These are phyloP conservation scores for Teratosphaeriaceae sp. DNA, from an alignment of 2,329 filamentous ascomycete species.

Conservation along the genomic window DNA sequence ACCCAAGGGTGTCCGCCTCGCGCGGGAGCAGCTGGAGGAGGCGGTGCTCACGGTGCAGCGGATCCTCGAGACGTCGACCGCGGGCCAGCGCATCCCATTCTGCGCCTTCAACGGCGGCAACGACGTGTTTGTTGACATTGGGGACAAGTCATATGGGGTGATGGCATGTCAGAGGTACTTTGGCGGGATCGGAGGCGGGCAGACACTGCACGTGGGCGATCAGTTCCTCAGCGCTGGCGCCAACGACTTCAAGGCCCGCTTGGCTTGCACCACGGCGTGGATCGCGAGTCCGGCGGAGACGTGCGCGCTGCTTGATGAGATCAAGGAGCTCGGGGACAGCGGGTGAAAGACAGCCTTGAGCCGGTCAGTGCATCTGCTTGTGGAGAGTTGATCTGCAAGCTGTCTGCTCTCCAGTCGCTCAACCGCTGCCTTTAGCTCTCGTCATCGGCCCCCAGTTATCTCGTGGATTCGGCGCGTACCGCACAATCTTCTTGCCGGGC, in stretches of 20 bases:
- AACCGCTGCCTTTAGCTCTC: conserved; percentile 36
- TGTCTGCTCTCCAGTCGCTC: too few species aligned
- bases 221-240: conserved; percentile 93
- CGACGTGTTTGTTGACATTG: conserved; percentile 97
- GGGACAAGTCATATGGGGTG: conserved; percentile 96
- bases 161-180: conserved; percentile 89
- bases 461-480: conserved; percentile 85
- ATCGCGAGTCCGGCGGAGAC: conserved; percentile 91
- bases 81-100: conserved; percentile 68
- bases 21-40: conserved; percentile 85
- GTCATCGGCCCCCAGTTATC: conserved; percentile 90
- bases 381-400: too few species aligned
- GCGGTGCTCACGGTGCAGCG: conserved; percentile 93
- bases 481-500: conserved; percentile 60
- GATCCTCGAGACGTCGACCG: conserved; percentile 73
- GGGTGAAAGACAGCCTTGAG: not conserved
- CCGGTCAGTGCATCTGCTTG: not conserved
- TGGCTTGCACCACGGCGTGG: conserved; percentile 93
- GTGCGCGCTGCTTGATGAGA: conserved; percentile 79
- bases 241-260: conserved; percentile 94
- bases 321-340: conserved; percentile 36
- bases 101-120: conserved; percentile 98
- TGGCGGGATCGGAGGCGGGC: conserved; percentile 64
- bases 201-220: conserved; percentile 88
- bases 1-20: conserved; percentile 41